Conservation (phyloP, 2,329 filamentous ascomycete genomes). For the Parastagonospora avenae region DNA sequence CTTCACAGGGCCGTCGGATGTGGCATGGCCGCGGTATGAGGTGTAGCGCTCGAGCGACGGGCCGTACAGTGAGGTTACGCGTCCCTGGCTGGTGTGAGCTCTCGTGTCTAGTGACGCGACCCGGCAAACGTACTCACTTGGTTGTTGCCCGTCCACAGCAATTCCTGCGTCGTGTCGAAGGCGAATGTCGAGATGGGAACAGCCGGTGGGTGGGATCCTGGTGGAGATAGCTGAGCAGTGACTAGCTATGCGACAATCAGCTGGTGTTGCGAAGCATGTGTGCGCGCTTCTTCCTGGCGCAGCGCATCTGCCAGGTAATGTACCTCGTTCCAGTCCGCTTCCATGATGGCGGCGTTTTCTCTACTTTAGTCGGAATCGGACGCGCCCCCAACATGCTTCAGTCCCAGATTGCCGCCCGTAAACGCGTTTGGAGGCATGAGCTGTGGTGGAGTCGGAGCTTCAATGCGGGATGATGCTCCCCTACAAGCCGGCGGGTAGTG, state of each 20-base stretch:
- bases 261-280: conserved; percentile 3
- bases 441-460: conserved; percentile 27
- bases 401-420: conserved; percentile 18
- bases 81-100: conserved; percentile 64
- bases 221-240: conserved; percentile 80
- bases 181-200: conserved; percentile 79
- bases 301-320: conserved; percentile 2
- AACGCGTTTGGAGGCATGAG: conserved; percentile 20
- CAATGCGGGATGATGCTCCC: conserved; percentile 22
- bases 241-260: conserved; percentile 64
- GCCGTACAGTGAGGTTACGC: conserved; percentile 86
- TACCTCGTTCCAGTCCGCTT: conserved; percentile 60
- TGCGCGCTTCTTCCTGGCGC: neutral
- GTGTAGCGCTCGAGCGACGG: conserved; percentile 87
- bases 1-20: conserved; percentile 75
- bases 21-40: conserved; percentile 79
- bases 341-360: conserved; percentile 49
- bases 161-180: conserved; percentile 87
- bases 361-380: conserved; percentile 18
- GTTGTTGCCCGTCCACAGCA: conserved; percentile 92
- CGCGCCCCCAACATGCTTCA: conserved; percentile 35
- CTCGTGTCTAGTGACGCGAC: neutral
- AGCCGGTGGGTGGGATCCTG: conserved; percentile 68
- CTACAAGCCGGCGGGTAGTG: neutral
- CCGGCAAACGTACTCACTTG: conserved; percentile 63